These are phyloP conservation scores for Pulveroboletus sp. DNA, from an alignment of 768 basidiomycete genomes.

Conservation along the genomic window DNA sequence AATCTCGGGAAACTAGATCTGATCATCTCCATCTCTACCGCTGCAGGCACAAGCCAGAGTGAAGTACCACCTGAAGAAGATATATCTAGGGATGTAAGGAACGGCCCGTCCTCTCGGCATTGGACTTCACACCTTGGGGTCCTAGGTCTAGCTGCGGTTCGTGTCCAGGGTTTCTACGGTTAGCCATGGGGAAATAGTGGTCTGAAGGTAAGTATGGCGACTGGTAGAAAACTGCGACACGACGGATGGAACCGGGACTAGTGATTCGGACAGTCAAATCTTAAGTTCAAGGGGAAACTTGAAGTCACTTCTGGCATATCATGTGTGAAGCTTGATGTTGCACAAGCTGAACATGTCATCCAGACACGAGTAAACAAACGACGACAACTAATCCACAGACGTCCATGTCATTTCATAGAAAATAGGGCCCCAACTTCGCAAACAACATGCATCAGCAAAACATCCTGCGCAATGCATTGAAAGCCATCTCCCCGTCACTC, in stretches of 20 bases:
- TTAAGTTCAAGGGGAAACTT: too few species aligned
- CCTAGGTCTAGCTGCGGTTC: too few species aligned
- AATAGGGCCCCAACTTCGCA: too few species aligned
- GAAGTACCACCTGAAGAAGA: slow-evolving; percentile 46
- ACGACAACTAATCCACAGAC: slow-evolving; percentile 9
- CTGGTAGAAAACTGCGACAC: too few species aligned
- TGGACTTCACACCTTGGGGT: slow-evolving; percentile 26
- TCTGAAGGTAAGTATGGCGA: too few species aligned
- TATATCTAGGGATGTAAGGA: background rate
- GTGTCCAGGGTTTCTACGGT: too few species aligned
- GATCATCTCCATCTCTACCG: slow-evolving; percentile 42
- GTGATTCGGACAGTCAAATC: too few species aligned
- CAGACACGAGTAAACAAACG: background rate
- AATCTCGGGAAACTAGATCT: slow-evolving; percentile 44
- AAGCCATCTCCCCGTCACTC: slow-evolving; percentile 9
- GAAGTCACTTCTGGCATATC: too few species aligned
- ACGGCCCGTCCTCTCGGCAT: background rate
- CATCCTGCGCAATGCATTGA: background rate
- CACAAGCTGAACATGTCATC: background rate
- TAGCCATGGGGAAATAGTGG: too few species aligned
- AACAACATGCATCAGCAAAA: background rate
- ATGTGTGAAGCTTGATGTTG: background rate
- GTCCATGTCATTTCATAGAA: too few species aligned
- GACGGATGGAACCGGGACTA: too few species aligned
- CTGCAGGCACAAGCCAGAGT: slow-evolving; percentile 67